Evolutionary conservation across 768 basidiomycete species (phyloP).

Genomic region (Kwoniella botswanensis): DNA sequence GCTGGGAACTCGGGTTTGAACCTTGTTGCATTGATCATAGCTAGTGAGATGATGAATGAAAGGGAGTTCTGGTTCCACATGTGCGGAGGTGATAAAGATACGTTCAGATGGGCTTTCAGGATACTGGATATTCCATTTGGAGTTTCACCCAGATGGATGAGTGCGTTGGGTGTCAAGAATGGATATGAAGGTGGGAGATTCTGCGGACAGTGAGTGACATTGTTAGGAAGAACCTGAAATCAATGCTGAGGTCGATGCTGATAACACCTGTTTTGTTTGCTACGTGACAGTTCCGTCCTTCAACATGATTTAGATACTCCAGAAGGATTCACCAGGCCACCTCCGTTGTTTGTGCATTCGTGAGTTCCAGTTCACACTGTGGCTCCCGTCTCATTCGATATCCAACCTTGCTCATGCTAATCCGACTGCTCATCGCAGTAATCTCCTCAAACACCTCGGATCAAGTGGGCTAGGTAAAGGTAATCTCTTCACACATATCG

Average conservation of each 20-base stretch:
- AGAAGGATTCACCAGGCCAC: conserved; percentile 24
- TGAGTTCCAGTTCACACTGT: conserved; percentile 21
- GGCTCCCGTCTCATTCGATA: neutral
- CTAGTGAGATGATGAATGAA: conserved; percentile 58
- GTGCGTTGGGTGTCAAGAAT: conserved; percentile 50
- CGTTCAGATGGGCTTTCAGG: conserved; percentile 60
- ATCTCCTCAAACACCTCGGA: conserved; percentile 58
- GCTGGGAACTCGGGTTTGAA: conserved; percentile 59
- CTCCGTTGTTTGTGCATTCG: conserved; percentile 54
- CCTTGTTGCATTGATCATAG: conserved; percentile 59
- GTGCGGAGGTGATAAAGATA: conserved; percentile 60
- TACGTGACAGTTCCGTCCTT: conserved; percentile 46
- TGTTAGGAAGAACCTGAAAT: neutral
- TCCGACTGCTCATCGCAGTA: conserved; percentile 28
- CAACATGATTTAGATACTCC: conserved; percentile 55
- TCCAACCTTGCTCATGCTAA: neutral
- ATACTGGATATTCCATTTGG: conserved; percentile 55
- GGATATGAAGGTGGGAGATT: conserved; percentile 47
- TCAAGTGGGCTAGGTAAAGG: conserved; percentile 35
- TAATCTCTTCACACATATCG: conserved; percentile 50
- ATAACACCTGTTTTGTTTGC: neutral
- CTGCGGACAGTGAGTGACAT: conserved; percentile 57
- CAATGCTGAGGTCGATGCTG: neutral
- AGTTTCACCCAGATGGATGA: conserved; percentile 57
- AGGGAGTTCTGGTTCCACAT: conserved; percentile 60